These are phyloP conservation scores for Leccinum variicolor DNA, from an alignment of 768 basidiomycete genomes.

Conservation along the genomic window DNA sequence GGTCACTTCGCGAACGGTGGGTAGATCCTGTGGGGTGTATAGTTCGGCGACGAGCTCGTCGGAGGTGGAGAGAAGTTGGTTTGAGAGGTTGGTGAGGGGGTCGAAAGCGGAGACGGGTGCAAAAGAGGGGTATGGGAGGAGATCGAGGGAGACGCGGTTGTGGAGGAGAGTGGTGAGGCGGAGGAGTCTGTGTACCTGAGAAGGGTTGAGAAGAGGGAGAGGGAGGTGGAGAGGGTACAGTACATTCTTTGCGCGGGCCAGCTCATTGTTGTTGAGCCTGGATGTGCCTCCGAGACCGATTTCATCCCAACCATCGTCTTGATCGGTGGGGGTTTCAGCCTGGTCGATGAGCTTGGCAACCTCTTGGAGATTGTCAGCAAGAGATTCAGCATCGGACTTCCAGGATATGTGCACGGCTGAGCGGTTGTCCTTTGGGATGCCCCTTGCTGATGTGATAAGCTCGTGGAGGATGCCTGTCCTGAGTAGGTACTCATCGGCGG, in stretches of 20 bases:
- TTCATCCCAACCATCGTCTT: constrained; percentile 64
- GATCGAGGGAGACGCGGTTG: constrained; percentile 52
- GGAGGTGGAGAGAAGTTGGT: constrained; percentile 47
- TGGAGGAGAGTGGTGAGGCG: constrained; percentile 61
- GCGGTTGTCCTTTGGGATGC: constrained; percentile 54
- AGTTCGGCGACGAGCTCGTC: constrained; percentile 70
- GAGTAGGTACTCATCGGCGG: constrained; percentile 49
- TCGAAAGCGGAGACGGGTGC: constrained; percentile 42
- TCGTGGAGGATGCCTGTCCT: constrained; percentile 61
- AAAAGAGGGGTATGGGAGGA: constrained; percentile 37
- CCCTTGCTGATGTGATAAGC: constrained; percentile 49
- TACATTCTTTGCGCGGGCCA: constrained; percentile 61
- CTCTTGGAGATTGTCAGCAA: constrained; percentile 62
- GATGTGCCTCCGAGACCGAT: constrained; percentile 44
- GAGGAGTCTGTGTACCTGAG: constrained; percentile 56
- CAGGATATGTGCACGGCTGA: constrained; percentile 55
- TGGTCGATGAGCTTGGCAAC: constrained; percentile 51
- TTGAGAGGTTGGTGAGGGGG: constrained; percentile 46
- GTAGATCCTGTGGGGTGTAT: constrained; percentile 58
- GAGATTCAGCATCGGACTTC: constrained; percentile 47
- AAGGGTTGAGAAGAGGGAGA: constrained; percentile 1
- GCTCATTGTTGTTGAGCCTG: constrained; percentile 47
- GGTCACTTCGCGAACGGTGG: constrained; percentile 39
- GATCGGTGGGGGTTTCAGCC: constrained; percentile 17
- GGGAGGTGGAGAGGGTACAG: constrained; percentile 6